Evolutionary conservation across 176 grass and related monocot genomes (phyloP).

Genomic region (Bromus sterilis): DNA sequence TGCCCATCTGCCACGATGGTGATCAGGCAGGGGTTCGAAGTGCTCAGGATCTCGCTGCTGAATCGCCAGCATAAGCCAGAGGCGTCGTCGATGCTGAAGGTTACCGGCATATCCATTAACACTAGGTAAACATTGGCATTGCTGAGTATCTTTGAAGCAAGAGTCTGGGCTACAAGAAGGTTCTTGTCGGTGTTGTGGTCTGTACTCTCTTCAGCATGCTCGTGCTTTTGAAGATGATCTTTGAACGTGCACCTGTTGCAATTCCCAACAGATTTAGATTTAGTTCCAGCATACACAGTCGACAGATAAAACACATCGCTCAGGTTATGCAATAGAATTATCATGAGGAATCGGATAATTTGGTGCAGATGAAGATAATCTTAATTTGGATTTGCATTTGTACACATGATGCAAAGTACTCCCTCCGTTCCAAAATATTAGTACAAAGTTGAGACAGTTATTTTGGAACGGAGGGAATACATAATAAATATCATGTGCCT

Average conservation of each 20-base stretch:
- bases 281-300: neutral
- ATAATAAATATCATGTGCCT: neutral
- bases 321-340: neutral
- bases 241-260: constrained; percentile 70
- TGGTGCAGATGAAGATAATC: neutral
- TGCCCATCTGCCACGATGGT: constrained; percentile 48
- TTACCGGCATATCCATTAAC: constrained; percentile 83
- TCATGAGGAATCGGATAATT: neutral
- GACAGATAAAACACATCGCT: neutral
- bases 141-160: constrained; percentile 68
- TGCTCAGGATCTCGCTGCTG: constrained; percentile 47
- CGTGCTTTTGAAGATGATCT: constrained; percentile 60
- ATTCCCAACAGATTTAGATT: constrained; percentile 17
- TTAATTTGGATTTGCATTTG: neutral
- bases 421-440: no score
- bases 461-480: no score
- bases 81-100: constrained; percentile 59
- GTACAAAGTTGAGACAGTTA: no score
- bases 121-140: constrained; percentile 69
- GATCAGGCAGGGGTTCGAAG: constrained; percentile 58
- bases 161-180: constrained; percentile 48
- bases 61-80: constrained; percentile 80
- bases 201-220: constrained; percentile 13
- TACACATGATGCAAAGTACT: neutral
- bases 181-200: constrained; percentile 45